phyloP scores from a whole-genome alignment of 2,329 filamentous ascomycete genomes.

The Furcasterigmium sp. region DNA sequence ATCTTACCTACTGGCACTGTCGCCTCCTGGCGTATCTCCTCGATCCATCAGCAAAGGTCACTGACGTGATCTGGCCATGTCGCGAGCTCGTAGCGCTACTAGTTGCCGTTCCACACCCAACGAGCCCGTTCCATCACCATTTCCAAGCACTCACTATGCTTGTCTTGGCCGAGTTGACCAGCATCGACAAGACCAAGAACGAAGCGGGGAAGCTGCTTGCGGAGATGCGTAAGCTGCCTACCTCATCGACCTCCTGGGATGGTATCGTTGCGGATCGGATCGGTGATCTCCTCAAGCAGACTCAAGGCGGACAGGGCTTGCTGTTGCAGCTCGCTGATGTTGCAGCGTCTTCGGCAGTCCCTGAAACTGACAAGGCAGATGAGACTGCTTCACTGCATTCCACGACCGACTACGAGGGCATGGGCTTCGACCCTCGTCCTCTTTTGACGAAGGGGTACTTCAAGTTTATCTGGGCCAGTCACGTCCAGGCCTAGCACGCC shows the following conservation, averaged over 20 bases:
- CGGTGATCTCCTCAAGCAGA: constrained; percentile 30
- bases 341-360: constrained; percentile 29
- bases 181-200: constrained; percentile 48
- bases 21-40: constrained; percentile 59
- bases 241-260: constrained; percentile 49
- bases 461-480: constrained; percentile 10
- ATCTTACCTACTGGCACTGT: constrained; percentile 66
- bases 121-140: constrained; percentile 63
- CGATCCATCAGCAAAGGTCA: constrained; percentile 47
- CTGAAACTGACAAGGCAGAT: constrained; percentile 13
- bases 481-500: constrained; percentile 7
- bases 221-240: constrained; percentile 49
- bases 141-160: constrained; percentile 56
- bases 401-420: constrained; percentile 30
- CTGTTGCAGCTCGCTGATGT: constrained; percentile 55
- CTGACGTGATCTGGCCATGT: constrained; percentile 56
- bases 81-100: constrained; percentile 55
- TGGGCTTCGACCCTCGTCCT: constrained; percentile 33
- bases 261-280: constrained; percentile 47
- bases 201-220: constrained; percentile 52
- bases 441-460: constrained; percentile 34
- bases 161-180: constrained; percentile 55
- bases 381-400: constrained; percentile 12
- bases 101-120: constrained; percentile 45
- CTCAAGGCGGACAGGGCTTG: constrained; percentile 45